These are phyloP conservation scores for Neolentinus lepideus DNA, from an alignment of 1,284 basidiomycete genomes.

Conservation along the genomic window DNA sequence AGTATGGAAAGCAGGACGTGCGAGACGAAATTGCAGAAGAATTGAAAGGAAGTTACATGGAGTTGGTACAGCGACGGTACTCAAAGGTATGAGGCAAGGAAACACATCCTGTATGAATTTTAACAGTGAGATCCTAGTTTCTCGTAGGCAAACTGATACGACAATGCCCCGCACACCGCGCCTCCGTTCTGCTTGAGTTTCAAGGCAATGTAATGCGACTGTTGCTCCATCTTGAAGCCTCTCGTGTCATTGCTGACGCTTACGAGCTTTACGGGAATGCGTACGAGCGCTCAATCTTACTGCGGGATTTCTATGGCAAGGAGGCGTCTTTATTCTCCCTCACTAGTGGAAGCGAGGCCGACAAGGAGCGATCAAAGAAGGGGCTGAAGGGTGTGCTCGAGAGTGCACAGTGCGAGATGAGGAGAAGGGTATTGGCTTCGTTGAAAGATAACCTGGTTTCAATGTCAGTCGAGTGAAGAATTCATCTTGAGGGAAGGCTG, in stretches of 20 bases:
- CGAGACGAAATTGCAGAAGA: slow-evolving; percentile 75
- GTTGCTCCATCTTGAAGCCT: slow-evolving; percentile 78
- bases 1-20: slow-evolving; percentile 74
- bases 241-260: slow-evolving; percentile 75
- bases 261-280: slow-evolving; percentile 83
- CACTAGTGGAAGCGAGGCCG: slow-evolving; percentile 43
- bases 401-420: slow-evolving; percentile 52
- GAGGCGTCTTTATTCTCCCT: slow-evolving; percentile 71
- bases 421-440: slow-evolving; percentile 57
- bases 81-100: slow-evolving; percentile 75
- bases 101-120: no score
- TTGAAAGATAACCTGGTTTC: slow-evolving; percentile 68
- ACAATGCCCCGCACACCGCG: slow-evolving; percentile 65
- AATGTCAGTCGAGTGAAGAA: slow-evolving; percentile 46
- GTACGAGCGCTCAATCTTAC: slow-evolving; percentile 70
- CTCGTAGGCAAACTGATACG: slow-evolving; percentile 80
- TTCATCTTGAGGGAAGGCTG: background rate
- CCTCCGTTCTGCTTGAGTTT: slow-evolving; percentile 71
- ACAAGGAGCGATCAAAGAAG: slow-evolving; percentile 55
- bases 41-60: slow-evolving; percentile 71
- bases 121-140: no score
- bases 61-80: slow-evolving; percentile 80
- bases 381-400: slow-evolving; percentile 65
- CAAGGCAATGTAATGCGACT: slow-evolving; percentile 66
- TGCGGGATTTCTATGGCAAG: slow-evolving; percentile 85